Evolutionary conservation across 306 rosid species (phyloP), one percentile per base, ranked within the genome.

Genomic region (Argentina anserina): DNA sequence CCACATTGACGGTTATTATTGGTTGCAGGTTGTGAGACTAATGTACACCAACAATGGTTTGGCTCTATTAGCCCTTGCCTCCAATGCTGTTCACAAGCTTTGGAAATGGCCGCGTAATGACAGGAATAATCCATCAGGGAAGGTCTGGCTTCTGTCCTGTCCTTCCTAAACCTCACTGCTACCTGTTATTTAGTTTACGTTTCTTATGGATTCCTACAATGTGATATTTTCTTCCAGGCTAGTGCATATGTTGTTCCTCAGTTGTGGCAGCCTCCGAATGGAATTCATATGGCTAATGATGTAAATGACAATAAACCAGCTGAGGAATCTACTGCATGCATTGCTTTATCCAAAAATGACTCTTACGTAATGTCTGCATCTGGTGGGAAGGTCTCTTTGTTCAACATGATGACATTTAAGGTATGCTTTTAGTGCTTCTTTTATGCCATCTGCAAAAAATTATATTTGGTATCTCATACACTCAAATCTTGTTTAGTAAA

Each of bases 311-410:
- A 41, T 65, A 82, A 78, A 75, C 80, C 86, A 42, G 72, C 81
- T 21, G 86, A 82, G 66, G 86, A 82, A 62, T 78, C 78, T 71
- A 64, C 80, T 60, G 82, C 86, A 15, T 82, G 86, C 67, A 82
- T 82, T 56, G 86, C 86, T 71, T 67, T 82, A 70, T 82, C 86
- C 11, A 82, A 78, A 72, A 82, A 82, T 42, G 86, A 82, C 49
- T 82, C 86, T 50, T 82, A 82, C 39, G 86, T 82, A 60, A 82
- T 82, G 86, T 82, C 86, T 60, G 86, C 86, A 23, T 82, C 86
- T 60, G 86, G 86, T 9, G 86, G 86, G 68, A 82, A 82, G 69
- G 80, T 82, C 49, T 82, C 86, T 36, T 52, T 82, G 56, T 82
- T 82, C 72, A 82, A 82, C 74, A 82, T 82, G 86, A 82, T 82